A percentile compares a stretch with the other conserved stretches of the same genome.
phyloP scores from a whole-genome alignment of 2,329 filamentous ascomycete species.

The Fusarium longipes region DNA sequence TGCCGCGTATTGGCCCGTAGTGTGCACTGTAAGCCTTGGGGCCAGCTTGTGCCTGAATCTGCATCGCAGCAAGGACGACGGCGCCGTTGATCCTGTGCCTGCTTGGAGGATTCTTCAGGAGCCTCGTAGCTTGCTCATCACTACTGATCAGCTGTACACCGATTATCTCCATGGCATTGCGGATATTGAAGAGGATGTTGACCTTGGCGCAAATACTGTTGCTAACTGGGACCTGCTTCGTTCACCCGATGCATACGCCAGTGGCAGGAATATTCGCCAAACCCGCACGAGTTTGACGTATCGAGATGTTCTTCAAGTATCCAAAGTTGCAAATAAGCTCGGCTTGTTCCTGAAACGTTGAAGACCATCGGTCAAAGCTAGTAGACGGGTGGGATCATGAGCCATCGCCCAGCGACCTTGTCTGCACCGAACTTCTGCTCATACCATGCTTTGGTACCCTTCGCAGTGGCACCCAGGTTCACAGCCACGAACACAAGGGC shows the following conservation, averaged over 20 bases:
- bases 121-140: slow-evolving; percentile 82
- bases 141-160: slow-evolving; percentile 74
- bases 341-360: slow-evolving; percentile 60
- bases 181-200: slow-evolving; percentile 72
- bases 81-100: slow-evolving; percentile 64
- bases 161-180: slow-evolving; percentile 81
- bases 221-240: slow-evolving; percentile 78
- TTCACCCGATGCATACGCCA: slow-evolving; percentile 57
- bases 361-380: slow-evolving; percentile 49
- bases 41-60: slow-evolving; percentile 82
- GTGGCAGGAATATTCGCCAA: slow-evolving; percentile 67
- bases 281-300: slow-evolving; percentile 81
- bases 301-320: slow-evolving; percentile 86
- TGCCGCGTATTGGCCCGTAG: slow-evolving; percentile 84
- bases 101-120: slow-evolving; percentile 79
- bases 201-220: slow-evolving; percentile 70
- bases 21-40: slow-evolving; percentile 90
- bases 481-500: slow-evolving; percentile 78
- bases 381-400: slow-evolving; percentile 79
- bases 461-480: slow-evolving; percentile 86
- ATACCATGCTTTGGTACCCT: slow-evolving; percentile 84
- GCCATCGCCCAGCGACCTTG: slow-evolving; percentile 72
- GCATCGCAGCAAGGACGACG: slow-evolving; percentile 71
- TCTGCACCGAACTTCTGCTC: slow-evolving; percentile 76
- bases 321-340: slow-evolving; percentile 76